Percentiles rank a stretch among this genome's conserved stretches.
Evolutionary conservation across 2,329 filamentous ascomycete species (phyloP).

Genomic region (Aphanocladium album): DNA sequence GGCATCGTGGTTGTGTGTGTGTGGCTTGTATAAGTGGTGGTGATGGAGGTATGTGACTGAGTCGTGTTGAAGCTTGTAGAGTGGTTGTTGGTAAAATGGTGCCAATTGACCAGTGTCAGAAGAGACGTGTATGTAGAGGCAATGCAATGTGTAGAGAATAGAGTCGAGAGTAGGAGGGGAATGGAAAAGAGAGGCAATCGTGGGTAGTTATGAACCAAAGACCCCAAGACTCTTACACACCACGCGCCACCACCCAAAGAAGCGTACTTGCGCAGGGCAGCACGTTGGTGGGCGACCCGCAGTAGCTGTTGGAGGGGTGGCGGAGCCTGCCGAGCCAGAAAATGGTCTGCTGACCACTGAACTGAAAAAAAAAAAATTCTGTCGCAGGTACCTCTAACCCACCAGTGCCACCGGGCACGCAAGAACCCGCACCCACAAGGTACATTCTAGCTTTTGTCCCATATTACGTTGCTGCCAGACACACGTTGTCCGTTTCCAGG

Average conservation of each 20-base stretch:
- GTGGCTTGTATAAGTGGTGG: constrained; percentile 40
- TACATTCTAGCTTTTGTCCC: neutral
- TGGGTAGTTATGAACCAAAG: too few species aligned
- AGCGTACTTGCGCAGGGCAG: neutral
- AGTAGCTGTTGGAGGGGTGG: constrained; percentile 2
- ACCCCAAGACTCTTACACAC: too few species aligned
- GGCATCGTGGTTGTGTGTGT: constrained; percentile 42
- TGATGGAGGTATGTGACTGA: constrained; percentile 27
- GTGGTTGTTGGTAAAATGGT: neutral
- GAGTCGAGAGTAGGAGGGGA: neutral
- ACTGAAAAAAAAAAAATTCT: constrained; percentile 1
- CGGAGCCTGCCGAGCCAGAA: constrained; percentile 3
- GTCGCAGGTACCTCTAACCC: neutral
- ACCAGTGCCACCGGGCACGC: neutral
- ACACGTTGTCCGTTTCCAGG: constrained; percentile 6
- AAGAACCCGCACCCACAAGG: constrained; percentile 1
- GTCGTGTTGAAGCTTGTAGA: neutral
- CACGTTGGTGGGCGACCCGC: constrained; percentile 2
- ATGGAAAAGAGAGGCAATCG: neutral
- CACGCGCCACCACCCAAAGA: too few species aligned
- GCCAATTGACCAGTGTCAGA: too few species aligned
- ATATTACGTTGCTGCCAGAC: neutral
- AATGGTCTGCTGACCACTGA: neutral
- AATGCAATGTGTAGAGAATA: neutral
- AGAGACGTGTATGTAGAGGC: neutral